These are phyloP conservation scores for Drosera spatulata DNA, from an alignment of 179 eudicot species.

Conservation along the genomic window DNA sequence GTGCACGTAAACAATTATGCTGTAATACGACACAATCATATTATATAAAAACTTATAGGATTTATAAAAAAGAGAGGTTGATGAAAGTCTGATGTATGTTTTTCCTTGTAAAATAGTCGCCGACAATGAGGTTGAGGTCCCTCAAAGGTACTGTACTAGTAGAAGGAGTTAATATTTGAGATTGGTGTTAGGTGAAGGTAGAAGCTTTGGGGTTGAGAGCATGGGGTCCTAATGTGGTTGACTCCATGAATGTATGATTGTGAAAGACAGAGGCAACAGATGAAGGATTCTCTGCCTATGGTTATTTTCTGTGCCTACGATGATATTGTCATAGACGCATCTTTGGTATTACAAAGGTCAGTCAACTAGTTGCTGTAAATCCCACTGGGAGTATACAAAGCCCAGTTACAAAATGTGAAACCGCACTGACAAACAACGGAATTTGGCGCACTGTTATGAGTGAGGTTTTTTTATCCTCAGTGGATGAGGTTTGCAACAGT, in stretches of 20 bases:
- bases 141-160: background rate
- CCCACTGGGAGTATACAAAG: too few species aligned
- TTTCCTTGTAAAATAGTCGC: slow-evolving; percentile 1
- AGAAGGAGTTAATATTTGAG: background rate
- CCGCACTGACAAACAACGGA: too few species aligned
- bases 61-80: too few species aligned
- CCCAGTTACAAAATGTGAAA: too few species aligned
- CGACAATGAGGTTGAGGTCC: slow-evolving; percentile 11
- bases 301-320: slow-evolving; percentile 21
- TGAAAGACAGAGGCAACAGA: background rate
- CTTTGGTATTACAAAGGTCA: too few species aligned
- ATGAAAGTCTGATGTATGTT: background rate
- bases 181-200: background rate
- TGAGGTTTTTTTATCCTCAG: too few species aligned
- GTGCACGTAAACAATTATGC: too few species aligned
- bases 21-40: too few species aligned
- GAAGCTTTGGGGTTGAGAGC: background rate
- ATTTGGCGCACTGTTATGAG: too few species aligned
- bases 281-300: slow-evolving; percentile 12
- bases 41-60: too few species aligned
- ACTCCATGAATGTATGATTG: slow-evolving; percentile 17
- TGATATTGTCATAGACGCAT: background rate
- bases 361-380: too few species aligned
- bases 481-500: too few species aligned
- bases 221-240: slow-evolving; percentile 14